A percentile compares a stretch with the other conserved stretches of the same genome.
Evolutionary conservation across 345 rosid genomes (phyloP).

Genomic region (Litchi chinensis): DNA sequence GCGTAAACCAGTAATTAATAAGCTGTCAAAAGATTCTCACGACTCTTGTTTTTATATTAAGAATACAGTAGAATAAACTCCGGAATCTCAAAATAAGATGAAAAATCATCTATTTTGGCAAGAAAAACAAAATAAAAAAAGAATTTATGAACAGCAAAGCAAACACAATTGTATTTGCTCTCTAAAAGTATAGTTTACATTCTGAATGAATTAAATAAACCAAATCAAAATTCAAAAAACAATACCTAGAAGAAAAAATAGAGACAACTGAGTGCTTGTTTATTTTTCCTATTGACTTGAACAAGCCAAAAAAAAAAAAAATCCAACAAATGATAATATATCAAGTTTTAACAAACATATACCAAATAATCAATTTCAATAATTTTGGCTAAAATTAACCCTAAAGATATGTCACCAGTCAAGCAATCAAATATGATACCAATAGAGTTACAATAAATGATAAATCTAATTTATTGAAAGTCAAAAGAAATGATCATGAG

Average conservation of each 20-base stretch:
- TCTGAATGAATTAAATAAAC: constrained; percentile 14
- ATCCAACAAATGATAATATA: neutral
- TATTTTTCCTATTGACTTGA: neutral
- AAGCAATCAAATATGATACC: constrained; percentile 4
- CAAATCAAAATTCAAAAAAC: constrained; percentile 8
- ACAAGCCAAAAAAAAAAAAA: constrained; percentile 11
- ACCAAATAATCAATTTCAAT: neutral
- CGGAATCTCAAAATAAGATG: neutral
- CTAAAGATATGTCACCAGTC: constrained; percentile 14
- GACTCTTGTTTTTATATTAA: no score
- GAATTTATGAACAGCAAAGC: constrained; percentile 20
- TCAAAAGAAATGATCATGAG: neutral
- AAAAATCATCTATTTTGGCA: neutral
- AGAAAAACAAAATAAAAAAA: neutral
- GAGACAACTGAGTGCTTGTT: neutral
- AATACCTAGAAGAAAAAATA: neutral
- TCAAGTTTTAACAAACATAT: neutral
- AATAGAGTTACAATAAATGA: neutral
- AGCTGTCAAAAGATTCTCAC: constrained; percentile 4
- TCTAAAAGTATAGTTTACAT: constrained; percentile 10
- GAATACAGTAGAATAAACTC: neutral
- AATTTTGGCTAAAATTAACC: constrained; percentile 25
- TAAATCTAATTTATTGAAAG: neutral
- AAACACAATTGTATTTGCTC: constrained; percentile 11
- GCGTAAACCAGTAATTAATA: neutral